Conservation (phyloP, 768 basidiomycete species). For the Psilocybe cubensis region DNA sequence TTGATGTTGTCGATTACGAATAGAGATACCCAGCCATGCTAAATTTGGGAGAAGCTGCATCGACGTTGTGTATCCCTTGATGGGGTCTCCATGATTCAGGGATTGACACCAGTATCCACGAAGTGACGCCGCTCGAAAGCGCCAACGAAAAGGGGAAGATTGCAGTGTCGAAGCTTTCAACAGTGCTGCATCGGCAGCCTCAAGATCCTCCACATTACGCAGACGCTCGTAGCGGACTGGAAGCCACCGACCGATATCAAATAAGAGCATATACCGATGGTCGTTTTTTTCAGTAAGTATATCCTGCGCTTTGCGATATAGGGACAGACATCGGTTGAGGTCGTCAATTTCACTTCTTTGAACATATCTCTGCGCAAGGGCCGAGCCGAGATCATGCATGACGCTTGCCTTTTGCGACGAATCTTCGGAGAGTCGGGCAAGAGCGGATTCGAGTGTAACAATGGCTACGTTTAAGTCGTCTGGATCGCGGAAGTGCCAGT, state of each 20-base stretch:
- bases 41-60: conserved; percentile 10
- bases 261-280: neutral
- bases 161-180: neutral
- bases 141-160: neutral
- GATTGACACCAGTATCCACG: conserved; percentile 4
- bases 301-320: neutral
- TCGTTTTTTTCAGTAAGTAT: conserved; percentile 1
- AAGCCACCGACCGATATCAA: conserved; percentile 13
- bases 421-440: neutral
- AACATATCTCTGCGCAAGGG: conserved; percentile 1
- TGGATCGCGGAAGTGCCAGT: neutral
- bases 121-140: conserved; percentile 8
- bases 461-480: conserved; percentile 3
- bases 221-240: conserved; percentile 9
- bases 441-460: neutral
- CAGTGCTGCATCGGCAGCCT: neutral
- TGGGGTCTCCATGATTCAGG: neutral
- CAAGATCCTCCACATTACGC: conserved; percentile 5
- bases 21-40: conserved; percentile 7
- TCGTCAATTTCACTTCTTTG: conserved; percentile 3
- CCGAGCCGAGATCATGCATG: conserved; percentile 1
- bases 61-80: neutral
- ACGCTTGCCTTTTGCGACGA: neutral
- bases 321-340: conserved; percentile 1
- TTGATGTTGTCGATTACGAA: conserved; percentile 6